Percentiles rank a stretch among this genome's conserved stretches.
These are phyloP conservation scores for Fusarium vanettenii DNA, from an alignment of 2,329 filamentous ascomycete genomes.

Conservation along the genomic window DNA sequence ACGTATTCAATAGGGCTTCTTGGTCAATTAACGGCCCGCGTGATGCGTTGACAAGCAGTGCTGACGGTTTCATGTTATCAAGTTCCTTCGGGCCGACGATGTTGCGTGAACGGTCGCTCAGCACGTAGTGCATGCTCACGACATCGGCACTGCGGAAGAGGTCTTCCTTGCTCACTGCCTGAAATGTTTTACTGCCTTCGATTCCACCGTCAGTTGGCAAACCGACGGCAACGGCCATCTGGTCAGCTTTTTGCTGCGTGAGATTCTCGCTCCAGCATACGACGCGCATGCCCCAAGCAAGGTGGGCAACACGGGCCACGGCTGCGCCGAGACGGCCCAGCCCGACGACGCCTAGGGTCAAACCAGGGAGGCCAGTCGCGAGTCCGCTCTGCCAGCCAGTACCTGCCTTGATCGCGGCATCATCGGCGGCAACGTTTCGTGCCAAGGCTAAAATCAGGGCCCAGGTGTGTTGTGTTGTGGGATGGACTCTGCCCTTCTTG, in stretches of 20 bases:
- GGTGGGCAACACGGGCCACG: slow-evolving; percentile 62
- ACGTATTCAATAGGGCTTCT: background rate
- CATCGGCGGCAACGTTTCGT: slow-evolving; percentile 62
- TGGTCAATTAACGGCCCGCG: background rate
- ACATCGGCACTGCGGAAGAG: slow-evolving; percentile 3
- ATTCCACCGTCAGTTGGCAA: background rate
- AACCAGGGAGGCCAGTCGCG: slow-evolving; percentile 58
- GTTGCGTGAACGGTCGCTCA: background rate
- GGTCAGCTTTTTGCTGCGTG: slow-evolving; percentile 69
- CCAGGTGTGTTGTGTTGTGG: slow-evolving; percentile 68
- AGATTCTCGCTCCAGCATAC: slow-evolving; percentile 73
- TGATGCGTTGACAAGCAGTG: slow-evolving; percentile 2
- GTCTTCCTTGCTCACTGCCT: slow-evolving; percentile 4
- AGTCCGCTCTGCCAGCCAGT: background rate
- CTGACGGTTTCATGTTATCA: background rate
- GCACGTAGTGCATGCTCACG: slow-evolving; percentile 4
- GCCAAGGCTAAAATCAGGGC: slow-evolving; percentile 68
- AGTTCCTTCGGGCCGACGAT: background rate
- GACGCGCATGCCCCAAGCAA: slow-evolving; percentile 74
- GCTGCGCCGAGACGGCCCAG: slow-evolving; percentile 68
- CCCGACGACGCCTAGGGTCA: slow-evolving; percentile 70
- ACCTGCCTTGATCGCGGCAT: background rate
- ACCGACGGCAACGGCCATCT: slow-evolving; percentile 1
- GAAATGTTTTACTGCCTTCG: background rate
- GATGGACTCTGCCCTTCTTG: slow-evolving; percentile 51